Conservation (phyloP, 305 asterid genomes). For the Ilex paraguariensis region DNA sequence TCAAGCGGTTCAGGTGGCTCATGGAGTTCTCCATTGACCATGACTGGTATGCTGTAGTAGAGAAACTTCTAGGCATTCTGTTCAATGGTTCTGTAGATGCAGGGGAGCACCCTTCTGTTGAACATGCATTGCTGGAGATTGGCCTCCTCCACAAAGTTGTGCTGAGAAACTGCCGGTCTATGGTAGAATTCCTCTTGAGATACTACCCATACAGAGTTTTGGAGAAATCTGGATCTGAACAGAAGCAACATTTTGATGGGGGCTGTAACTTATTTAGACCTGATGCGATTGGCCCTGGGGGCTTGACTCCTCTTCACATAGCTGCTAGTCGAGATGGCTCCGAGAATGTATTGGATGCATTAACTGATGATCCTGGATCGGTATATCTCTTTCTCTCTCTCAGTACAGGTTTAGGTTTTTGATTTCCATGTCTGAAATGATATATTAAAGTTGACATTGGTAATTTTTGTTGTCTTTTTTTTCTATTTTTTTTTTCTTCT, state of each 20-base stretch:
- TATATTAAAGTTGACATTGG: background rate
- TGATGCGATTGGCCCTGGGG: conserved; percentile 73
- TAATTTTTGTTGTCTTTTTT: too few species aligned
- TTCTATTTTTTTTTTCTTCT: background rate
- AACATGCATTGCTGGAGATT: conserved; percentile 44
- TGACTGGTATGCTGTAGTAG: conserved; percentile 90
- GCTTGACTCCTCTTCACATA: conserved; percentile 88
- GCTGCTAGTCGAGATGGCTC: conserved; percentile 63
- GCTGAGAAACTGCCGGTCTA: conserved; percentile 52
- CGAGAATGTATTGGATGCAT: conserved; percentile 63
- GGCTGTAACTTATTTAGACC: conserved; percentile 56
- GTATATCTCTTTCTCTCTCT: conserved; percentile 29
- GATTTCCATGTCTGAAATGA: background rate
- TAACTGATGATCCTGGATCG: conserved; percentile 73
- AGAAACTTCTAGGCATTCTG: conserved; percentile 53
- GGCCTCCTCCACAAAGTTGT: conserved; percentile 87
- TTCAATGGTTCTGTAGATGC: conserved; percentile 39
- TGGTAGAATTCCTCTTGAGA: conserved; percentile 60
- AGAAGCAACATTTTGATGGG: conserved; percentile 14
- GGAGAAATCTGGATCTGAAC: conserved; percentile 14
- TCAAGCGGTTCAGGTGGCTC: conserved; percentile 72
- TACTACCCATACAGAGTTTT: conserved; percentile 37
- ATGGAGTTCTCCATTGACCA: conserved; percentile 75
- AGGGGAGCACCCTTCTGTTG: conserved; percentile 35
- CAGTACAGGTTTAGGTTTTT: background rate